phyloP scores from a whole-genome alignment of 345 rosid species.

The Leavenworthia alabamica region DNA sequence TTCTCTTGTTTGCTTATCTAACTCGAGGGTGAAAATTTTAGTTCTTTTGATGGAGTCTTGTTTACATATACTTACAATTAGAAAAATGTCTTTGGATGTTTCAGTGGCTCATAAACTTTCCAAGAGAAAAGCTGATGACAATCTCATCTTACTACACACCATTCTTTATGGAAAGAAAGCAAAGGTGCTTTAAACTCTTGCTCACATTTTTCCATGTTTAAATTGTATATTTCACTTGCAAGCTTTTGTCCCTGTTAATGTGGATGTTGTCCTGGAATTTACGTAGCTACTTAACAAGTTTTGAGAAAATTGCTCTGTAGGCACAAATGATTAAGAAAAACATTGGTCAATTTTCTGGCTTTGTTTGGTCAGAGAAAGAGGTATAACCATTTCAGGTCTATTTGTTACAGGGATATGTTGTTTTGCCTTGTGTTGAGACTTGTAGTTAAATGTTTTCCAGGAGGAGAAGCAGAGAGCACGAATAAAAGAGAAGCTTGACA shows the following conservation, averaged over 20 bases:
- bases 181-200: constrained; percentile 46
- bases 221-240: neutral
- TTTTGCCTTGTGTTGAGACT: constrained; percentile 10
- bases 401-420: constrained; percentile 1
- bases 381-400: constrained; percentile 30
- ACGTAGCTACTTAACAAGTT: neutral
- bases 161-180: constrained; percentile 95
- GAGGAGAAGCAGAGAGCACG: constrained; percentile 76
- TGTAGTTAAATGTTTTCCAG: constrained; percentile 1
- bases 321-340: constrained; percentile 70
- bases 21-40: neutral
- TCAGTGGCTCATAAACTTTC: constrained; percentile 97
- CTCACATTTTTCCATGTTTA: neutral
- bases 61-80: neutral
- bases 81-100: constrained; percentile 30
- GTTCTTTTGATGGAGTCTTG: neutral
- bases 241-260: constrained; percentile 2
- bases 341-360: constrained; percentile 90
- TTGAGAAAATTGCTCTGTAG: constrained; percentile 37
- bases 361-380: constrained; percentile 80
- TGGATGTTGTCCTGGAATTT: neutral
- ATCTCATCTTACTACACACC: constrained; percentile 63
- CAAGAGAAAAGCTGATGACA: constrained; percentile 89
- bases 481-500: constrained; percentile 81
- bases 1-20: neutral